Conservation (phyloP, 495 filamentous ascomycete species). For the Podospora comata region DNA sequence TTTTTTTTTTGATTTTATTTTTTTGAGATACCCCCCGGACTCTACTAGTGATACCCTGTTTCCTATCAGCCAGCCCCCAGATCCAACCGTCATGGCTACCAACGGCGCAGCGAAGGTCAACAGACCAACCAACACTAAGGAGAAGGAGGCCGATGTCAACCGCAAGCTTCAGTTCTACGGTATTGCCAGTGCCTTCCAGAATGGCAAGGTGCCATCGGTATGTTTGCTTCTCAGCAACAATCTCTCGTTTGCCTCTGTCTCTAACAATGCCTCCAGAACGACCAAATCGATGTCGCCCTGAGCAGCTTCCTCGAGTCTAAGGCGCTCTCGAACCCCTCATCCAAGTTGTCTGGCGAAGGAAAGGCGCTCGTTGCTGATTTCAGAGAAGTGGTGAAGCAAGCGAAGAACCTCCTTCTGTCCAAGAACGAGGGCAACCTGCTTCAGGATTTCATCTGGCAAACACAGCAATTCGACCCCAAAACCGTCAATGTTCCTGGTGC, state of each 20-base stretch:
- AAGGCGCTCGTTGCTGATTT: slow-evolving; percentile 72
- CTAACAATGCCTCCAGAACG: slow-evolving; percentile 57
- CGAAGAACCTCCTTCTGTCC: slow-evolving; percentile 81
- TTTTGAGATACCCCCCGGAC: slow-evolving; percentile 19
- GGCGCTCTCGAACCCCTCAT: slow-evolving; percentile 65
- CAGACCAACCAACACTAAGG: slow-evolving; percentile 60
- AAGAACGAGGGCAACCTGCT: slow-evolving; percentile 95
- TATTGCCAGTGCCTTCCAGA: slow-evolving; percentile 82
- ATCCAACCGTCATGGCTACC: slow-evolving; percentile 27
- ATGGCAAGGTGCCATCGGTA: slow-evolving; percentile 89
- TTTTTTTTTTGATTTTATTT: slow-evolving; percentile 16
- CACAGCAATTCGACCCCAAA: slow-evolving; percentile 66
- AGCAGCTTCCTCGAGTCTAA: slow-evolving; percentile 74
- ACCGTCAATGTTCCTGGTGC: slow-evolving; percentile 56
- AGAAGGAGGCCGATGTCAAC: slow-evolving; percentile 70
- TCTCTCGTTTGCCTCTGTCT: background rate
- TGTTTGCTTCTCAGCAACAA: slow-evolving; percentile 31
- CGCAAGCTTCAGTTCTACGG: slow-evolving; percentile 93
- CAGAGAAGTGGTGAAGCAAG: slow-evolving; percentile 77
- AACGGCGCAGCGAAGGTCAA: slow-evolving; percentile 51
- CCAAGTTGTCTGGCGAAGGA: slow-evolving; percentile 79
- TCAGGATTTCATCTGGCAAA: slow-evolving; percentile 96
- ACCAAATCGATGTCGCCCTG: slow-evolving; percentile 91
- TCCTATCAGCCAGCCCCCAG: background rate
- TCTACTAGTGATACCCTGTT: slow-evolving; percentile 17